Base-by-base conservation (phyloP, 2,329 filamentous ascomycete genomes). In the Dactylella cylindrospora region DNA sequence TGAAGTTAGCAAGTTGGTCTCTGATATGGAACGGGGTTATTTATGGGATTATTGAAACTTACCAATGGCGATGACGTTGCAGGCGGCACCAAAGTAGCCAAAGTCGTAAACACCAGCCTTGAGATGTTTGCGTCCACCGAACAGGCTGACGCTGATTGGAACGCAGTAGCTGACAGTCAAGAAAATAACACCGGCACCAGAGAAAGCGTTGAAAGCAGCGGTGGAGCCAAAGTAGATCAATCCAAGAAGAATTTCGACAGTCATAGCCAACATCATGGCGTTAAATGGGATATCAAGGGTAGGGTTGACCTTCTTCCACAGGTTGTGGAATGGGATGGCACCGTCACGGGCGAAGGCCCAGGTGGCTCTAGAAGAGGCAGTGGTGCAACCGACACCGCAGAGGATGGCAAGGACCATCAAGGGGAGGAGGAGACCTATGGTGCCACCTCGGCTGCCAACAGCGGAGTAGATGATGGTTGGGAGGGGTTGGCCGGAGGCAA, bases 281-380 rank as follows among this genome's bases (percentile, higher is more conserved):
- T 86, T 86, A 51, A 86, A 68, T 0, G 84, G 84, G 2, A 86
- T 78, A 64, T 85, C 83, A 0, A 85, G 76, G 57, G 76, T 80
- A 39, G 72, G 73, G 75, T 86, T 80, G 67, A 87, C 79, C 64
- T 77, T 71, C 70, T 79, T 80, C 82, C 83, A 86, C 70, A 71
- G 72, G 65, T 73, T 72, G 44, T 80, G 80, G 12, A 82, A 83
- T 17, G 84, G 84, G 35, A 87, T 82, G 61, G 83, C 84, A 44
- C 83, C 83, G 67, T 87, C 84, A 68, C 84, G 82, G 36, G 84
- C 79, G 70, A 87, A 87, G 0, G 83, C 84, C 79, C 83, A 87
- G 41, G 80, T 80, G 71, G 80, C 84, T 50, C 84, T 81, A 12
- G 83, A 85, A 5, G 83, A 76, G 32, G 84, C 84, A 1, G 83